phyloP scores from a whole-genome alignment of 768 basidiomycete genomes.

The Lentinula detonsa region DNA sequence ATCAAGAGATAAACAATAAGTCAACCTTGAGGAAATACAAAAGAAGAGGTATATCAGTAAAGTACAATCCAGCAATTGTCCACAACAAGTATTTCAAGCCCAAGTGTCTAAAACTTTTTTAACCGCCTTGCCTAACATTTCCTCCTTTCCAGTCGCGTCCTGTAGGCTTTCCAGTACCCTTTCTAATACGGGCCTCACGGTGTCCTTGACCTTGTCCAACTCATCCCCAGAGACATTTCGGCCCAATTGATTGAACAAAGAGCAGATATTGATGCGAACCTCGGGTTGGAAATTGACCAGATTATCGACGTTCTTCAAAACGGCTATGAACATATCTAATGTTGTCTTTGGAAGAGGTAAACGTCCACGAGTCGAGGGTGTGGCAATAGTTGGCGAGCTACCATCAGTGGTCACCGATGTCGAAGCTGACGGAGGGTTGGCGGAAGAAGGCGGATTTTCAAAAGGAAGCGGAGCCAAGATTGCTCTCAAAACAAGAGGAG shows the following conservation, averaged over 20 bases:
- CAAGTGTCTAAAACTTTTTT: slow-evolving; percentile 36
- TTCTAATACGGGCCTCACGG: slow-evolving; percentile 43
- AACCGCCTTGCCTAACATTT: slow-evolving; percentile 33
- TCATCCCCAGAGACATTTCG: slow-evolving; percentile 45
- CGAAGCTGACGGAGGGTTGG: slow-evolving; percentile 29
- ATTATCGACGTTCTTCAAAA: slow-evolving; percentile 53
- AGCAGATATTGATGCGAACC: slow-evolving; percentile 71
- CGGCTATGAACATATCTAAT: slow-evolving; percentile 61
- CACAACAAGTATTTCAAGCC: slow-evolving; percentile 17
- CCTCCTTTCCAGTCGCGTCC: slow-evolving; percentile 33
- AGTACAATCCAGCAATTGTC: background rate
- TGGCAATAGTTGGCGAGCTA: slow-evolving; percentile 42
- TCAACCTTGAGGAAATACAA: background rate
- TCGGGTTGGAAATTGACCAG: slow-evolving; percentile 62
- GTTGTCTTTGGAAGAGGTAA: slow-evolving; percentile 45
- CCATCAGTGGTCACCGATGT: slow-evolving; percentile 37
- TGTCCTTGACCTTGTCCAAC: slow-evolving; percentile 43
- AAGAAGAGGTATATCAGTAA: background rate
- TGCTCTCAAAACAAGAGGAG: slow-evolving; percentile 54
- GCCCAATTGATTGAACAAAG: slow-evolving; percentile 60
- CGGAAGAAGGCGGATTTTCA: slow-evolving; percentile 27
- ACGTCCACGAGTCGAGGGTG: slow-evolving; percentile 27
- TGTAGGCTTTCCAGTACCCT: slow-evolving; percentile 32
- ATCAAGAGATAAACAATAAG: background rate
- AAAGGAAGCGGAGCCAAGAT: slow-evolving; percentile 44